Base-by-base conservation (phyloP, 495 filamentous ascomycete species). In the Penicillium robsamsonii region DNA sequence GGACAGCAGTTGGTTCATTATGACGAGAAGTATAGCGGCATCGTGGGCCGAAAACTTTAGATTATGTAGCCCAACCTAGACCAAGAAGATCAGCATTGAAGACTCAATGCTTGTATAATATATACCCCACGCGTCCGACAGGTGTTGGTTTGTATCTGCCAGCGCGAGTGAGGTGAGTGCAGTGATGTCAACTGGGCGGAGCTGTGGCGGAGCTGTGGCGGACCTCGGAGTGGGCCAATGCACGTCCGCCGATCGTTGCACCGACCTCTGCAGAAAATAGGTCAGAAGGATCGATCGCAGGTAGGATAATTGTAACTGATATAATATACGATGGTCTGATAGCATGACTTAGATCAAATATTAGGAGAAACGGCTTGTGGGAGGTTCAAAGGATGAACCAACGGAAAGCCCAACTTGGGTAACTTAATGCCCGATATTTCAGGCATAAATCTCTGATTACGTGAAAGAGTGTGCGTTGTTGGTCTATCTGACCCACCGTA, bases 111-210 rank as follows among this genome's bases (percentile, higher is more conserved):
- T 47, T 47, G 35, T 22, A 27, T 30, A 38, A 17, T 38, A 38
- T 38, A n/a, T 38, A 38, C 35, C 25, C 15, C 17, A 37, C 13
- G 33, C 20, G 7, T 17, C 2, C 7, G 35, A 40, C 37, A 55
- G 53, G 44, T 17, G 24, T 35, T 53, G 40, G 12, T 17, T 29
- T 41, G 33, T 35, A 43, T 46, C 41, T 50, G 44, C 51, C 47
- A 57, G 15, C 15, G 30, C 10, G 20, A 38, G 53, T 66, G 58
- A 53, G 63, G 63, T 67, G 63, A 64, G 47, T 20, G 11, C 41
- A 49, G 60, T 68, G 63, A 68, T 70, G 67, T 68, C 65, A 69
- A 59, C 48, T 52, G 49, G 43, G 59, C 31, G 56, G 59, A 53
- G 54, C 25, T 13, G 44, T 50, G 43, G 59, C 31, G 56, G 59